Evolutionary conservation across 1,284 basidiomycete species (phyloP).

Genomic region (Entoloma clypeatum): DNA sequence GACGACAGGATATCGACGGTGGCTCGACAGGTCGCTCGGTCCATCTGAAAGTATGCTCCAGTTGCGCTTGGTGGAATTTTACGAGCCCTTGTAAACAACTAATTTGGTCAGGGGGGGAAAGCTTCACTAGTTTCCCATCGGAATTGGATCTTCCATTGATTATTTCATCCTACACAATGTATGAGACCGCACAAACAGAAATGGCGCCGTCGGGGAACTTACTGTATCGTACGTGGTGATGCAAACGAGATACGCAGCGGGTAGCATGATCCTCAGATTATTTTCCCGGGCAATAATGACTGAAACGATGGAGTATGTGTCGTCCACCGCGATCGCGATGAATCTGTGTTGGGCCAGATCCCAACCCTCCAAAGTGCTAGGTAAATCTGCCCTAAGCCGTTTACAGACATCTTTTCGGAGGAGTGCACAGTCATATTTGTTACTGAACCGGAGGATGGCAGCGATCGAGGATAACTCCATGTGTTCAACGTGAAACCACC

Average conservation of each 20-base stretch:
- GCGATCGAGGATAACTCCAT: too few relatives aligned
- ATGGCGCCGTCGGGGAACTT: not conserved
- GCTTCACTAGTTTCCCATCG: not conserved
- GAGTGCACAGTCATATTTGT: not conserved
- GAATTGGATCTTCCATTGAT: not conserved
- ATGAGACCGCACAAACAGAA: not conserved
- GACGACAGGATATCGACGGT: not conserved
- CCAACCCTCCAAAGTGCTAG: not conserved
- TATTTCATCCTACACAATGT: not conserved
- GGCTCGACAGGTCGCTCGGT: not conserved
- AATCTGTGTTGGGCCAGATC: not conserved
- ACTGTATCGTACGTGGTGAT: too few relatives aligned
- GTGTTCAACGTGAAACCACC: not conserved
- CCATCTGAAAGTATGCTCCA: constrained; percentile 4
- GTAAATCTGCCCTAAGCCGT: not conserved
- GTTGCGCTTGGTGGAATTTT: not conserved
- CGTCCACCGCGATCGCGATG: not conserved
- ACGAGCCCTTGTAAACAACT: not conserved
- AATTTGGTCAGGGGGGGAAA: not conserved
- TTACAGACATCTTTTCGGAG: not conserved
- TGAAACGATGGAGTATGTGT: not conserved
- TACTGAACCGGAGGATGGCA: not conserved
- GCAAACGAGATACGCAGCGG: not conserved
- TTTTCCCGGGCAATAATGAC: not conserved
- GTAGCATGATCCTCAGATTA: not conserved